phyloP scores from a whole-genome alignment of 2,329 filamentous ascomycete genomes.

The Plectosphaerella sp. region DNA sequence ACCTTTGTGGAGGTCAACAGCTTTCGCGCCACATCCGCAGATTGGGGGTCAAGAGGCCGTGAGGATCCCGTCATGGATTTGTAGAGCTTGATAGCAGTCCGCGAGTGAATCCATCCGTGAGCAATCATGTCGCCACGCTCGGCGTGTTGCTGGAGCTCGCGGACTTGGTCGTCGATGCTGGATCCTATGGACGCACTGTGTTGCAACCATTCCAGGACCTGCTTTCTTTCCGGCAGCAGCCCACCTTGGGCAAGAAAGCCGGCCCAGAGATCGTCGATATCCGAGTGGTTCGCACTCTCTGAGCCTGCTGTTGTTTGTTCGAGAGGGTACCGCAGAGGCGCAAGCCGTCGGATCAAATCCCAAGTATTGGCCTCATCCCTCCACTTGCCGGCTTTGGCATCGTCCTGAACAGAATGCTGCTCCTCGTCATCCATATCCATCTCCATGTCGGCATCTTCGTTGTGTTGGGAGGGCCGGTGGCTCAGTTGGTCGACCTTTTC shows the following conservation, averaged over 20 bases:
- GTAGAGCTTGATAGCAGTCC: slow-evolving; percentile 81
- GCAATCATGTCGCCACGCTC: slow-evolving; percentile 79
- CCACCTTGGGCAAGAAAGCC: background rate
- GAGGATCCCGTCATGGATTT: slow-evolving; percentile 60
- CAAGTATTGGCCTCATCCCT: slow-evolving; percentile 86
- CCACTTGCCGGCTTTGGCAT: slow-evolving; percentile 45
- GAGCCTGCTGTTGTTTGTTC: background rate
- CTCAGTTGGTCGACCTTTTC: slow-evolving; percentile 39
- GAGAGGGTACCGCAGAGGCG: slow-evolving; percentile 62
- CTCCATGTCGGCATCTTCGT: slow-evolving; percentile 52
- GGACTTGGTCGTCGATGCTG: slow-evolving; percentile 71
- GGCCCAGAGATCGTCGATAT: slow-evolving; percentile 56
- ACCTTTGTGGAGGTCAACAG: slow-evolving; percentile 56
- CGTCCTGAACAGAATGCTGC: slow-evolving; percentile 18
- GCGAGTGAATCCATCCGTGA: slow-evolving; percentile 89
- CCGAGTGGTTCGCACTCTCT: slow-evolving; percentile 7
- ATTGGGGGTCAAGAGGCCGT: slow-evolving; percentile 52
- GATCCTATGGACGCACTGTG: slow-evolving; percentile 66
- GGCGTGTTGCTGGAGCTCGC: slow-evolving; percentile 70
- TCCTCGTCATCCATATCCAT: slow-evolving; percentile 50
- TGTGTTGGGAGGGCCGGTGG: slow-evolving; percentile 26
- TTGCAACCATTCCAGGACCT: slow-evolving; percentile 84
- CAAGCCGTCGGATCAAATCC: slow-evolving; percentile 74
- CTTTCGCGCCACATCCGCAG: slow-evolving; percentile 49
- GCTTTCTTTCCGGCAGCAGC: slow-evolving; percentile 67